Evolutionary conservation across 257 asterid genomes (phyloP), one percentile per base, ranked within the genome.

Genomic region (Mentha longifolia): DNA sequence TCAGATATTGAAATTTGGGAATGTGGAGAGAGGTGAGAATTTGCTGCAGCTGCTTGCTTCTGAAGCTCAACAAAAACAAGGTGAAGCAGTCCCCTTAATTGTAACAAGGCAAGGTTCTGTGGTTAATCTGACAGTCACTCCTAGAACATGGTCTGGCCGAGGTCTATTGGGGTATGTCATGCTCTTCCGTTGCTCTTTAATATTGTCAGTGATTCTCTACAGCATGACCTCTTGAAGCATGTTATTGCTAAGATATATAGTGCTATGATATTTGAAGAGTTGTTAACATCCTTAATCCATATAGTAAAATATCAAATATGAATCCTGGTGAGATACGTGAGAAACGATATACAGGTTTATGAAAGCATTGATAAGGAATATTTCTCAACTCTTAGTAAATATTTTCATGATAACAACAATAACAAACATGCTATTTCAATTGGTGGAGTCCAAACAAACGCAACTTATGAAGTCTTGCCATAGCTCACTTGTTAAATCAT

Each of bases 141-240:
- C 99, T 46, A 85, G 97, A 85, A 46, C 82, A 25, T 92, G 98
- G 99, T 80, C 82, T n/a, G 99, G 99, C 22, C 95, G 90, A 13
- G 94, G 98, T 70, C 74, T 92, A 28, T 76, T 95, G 73, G 99
- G 98, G 97, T 95, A 85, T 30, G 80, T 46, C 47, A 30, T 77
- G 41, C 46, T 66, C 71, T 73, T 16, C 68, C 55, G 56, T 41
- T 65, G n/a, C 22, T 19, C 33, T 13, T 73, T 20, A 9, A 37
- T 57, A 70, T 68, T 33, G 25, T 65, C 16, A 16, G 14, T 30
- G 20, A 12, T 35, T 39, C 6, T 49, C 12, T 3, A 33, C 56
- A 5, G 65, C 50, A 62, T 37, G 46, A 56, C 14, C 35, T 55
- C 28, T 46, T 31, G 51, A 64, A 65, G 64, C 56, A 33, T 57